Evolutionary conservation across 306 rosid genomes (phyloP), one percentile per base, ranked within the genome.

Genomic region (Potentilla sterilis): DNA sequence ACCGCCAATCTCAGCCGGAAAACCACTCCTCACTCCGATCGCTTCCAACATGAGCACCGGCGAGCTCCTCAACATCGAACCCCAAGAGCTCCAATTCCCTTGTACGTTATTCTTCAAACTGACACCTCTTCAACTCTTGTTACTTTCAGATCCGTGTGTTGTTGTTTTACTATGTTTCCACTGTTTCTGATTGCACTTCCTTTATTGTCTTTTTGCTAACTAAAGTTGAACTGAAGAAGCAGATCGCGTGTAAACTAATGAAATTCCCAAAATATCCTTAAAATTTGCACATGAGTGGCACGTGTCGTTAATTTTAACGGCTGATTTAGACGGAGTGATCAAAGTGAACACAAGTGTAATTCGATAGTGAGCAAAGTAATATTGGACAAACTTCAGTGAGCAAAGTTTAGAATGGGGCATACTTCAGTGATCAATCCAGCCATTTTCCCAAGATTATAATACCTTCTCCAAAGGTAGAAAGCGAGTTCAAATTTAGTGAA

Each of bases 171-270:
- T 48, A 58, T 65, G 75, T 76, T 77, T 55, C 18, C 1, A 19
- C 34, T 69, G 75, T 55, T 80, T 79, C 83, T 86, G 83, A 82
- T 85, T 75, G 61, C 18, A 13, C 43, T 9, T 9, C 54, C 52
- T 76, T 76, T 42, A 40, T 35, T 35, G 41, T 69, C 46, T 47
- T 43, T 48, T 73, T 19, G 22, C 9, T 44, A 4, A 40, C 51
- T 77, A 75, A 16, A 91, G 95, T 91, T 80, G 97, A 91, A 78
- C 83, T 91, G 97, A 85, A 83, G 95, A 93, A 90, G 91, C 98
- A 90, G 96, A 93, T 93, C 98, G 86, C 96, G 8, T 90, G 96
- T n/a, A n/a, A n/a, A n/a, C n/a, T n/a, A n/a, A n/a, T n/a, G n/a
- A n/a, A n/a, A n/a, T n/a, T n/a, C n/a, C n/a, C n/a, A n/a, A n/a